Base-by-base conservation (phyloP, 768 basidiomycete genomes). In the Tylopilus cervinicoccineus region DNA sequence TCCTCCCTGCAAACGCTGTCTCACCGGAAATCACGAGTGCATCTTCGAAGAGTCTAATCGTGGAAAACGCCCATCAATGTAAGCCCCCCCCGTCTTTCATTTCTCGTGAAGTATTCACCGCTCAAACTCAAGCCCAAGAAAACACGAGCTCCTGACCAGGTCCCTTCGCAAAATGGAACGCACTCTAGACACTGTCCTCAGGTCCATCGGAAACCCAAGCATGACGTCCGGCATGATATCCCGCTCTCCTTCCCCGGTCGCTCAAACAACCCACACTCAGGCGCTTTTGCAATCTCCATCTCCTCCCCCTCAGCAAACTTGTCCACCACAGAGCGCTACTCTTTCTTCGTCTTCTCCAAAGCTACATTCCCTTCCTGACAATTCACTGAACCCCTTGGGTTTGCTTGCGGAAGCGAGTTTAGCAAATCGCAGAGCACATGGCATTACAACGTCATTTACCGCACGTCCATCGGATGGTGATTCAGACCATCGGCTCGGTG, bases 31-130 rank as follows among this genome's bases (percentile, higher is more conserved):
- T 55, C 88, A 94, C 60, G 91, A 95, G 57, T 99, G 96, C 62
- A 80, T 96, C 37, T 98, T 99, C 54, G 93, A 98, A 70, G 95
- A 97, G 65, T 92, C 88, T 2, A 94, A 97, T 64, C 80, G 96
- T 40, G 96, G 96, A 34, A 95, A 94, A 66, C 82, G 90, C 11
- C 81, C 87, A 19, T 79, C 86, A 46, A 91, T 89, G 89, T 90
- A 68, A 55, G 77, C 19, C 19, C 40, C 19, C n/a, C 38, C 50
- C 45, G 34, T 37, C 45, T 20, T 43, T 26, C 41, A 36, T 51
- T 55, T 38, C 46, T 58, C 49, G 34, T 55, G 60, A 51, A 60
- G 58, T 64, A 47, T 54, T 54, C 57, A 67, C 53, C 48, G 46
- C 56, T 69, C 50, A 65, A 52, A 53, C 54, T 38, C 45, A 60